Base-by-base conservation (phyloP, 371 early-diverging fungal species). In the Mortierella sp. region DNA sequence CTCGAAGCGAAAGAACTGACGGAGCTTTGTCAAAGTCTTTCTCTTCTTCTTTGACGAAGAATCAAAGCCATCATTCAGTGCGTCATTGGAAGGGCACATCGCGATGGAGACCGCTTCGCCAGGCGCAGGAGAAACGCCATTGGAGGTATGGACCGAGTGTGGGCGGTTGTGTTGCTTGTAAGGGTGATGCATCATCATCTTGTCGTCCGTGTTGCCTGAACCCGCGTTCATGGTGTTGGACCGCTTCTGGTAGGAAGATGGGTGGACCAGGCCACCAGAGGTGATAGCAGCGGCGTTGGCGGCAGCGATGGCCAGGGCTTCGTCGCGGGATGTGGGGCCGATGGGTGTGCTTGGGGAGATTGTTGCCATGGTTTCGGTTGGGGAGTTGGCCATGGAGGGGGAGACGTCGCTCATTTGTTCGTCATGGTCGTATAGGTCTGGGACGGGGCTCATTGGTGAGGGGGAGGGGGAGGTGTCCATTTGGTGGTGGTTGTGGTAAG, bases 311-410 rank as follows among this genome's bases (percentile, higher is more conserved):
- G 74, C 54, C 27, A 79, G 75, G 38, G 75, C 83, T 21, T 82
- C 75, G 38, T 82, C 78, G 43, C 68, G 75, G n/a, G 73, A 75
- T 18, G 55, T 41, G 2, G 74, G 78, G 8, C 60, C 78, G 0
- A 78, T 58, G 12, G 84, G 78, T 0, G 84, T 84, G 60, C 76
- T 75, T 3, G 84, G 84, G 0, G 84, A 81, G 75, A 84, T 84
- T n/a, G 81, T 84, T 1, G 84, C 79, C 84, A 84, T 75, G 48
- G 84, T 84, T 70, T 84, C 84, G 0, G 84, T 81, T 2, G 84
- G 84, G 5, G 84, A 84, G n/a, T 29, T 81, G 51, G 56, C 44
- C 76, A 76, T 73, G 3, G 79, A 83, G 44, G 84, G 81, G 3
- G 81, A 84, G 60, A 84, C 84, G 29, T 84, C 84, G 43, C 81